A percentile compares a stretch with the other conserved stretches of the same genome.
phyloP scores from a whole-genome alignment of 352 stramenopile species.

The Globisporangium polare region DNA sequence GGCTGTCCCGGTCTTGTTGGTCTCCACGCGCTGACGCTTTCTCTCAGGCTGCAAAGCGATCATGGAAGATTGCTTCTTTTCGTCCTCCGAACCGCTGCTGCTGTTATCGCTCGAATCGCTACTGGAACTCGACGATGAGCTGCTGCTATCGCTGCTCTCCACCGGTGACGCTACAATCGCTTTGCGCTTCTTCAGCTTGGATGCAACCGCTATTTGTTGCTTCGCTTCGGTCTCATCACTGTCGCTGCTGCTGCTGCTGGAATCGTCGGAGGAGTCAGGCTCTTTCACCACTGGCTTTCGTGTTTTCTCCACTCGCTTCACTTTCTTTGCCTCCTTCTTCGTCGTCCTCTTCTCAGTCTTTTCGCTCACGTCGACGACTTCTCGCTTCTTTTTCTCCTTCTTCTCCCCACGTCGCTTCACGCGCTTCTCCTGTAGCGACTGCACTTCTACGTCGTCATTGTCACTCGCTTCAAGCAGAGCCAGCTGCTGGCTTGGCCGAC shows the following conservation, averaged over 20 bases:
- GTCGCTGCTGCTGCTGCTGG: slow-evolving; percentile 6
- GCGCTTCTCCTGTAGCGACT: neutral
- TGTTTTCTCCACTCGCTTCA: slow-evolving; percentile 10
- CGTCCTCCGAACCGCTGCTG: slow-evolving; percentile 20
- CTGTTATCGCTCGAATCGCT: slow-evolving; percentile 21
- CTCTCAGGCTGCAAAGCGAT: slow-evolving; percentile 15
- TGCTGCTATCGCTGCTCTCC: slow-evolving; percentile 4
- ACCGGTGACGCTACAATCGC: neutral
- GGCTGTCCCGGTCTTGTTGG: neutral
- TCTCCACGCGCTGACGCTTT: slow-evolving; percentile 14
- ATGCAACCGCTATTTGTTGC: neutral
- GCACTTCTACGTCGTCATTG: neutral
- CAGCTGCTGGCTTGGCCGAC: neutral
- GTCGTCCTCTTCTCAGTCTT: slow-evolving; percentile 11
- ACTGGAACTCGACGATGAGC: slow-evolving; percentile 10
- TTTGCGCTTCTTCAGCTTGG: slow-evolving; percentile 12
- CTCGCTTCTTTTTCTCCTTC: neutral
- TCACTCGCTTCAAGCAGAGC: neutral
- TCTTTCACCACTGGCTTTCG: slow-evolving; percentile 5
- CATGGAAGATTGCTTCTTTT: neutral
- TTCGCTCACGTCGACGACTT: neutral
- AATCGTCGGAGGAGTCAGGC: neutral
- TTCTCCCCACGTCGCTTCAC: neutral
- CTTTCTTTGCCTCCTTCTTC: slow-evolving; percentile 4
- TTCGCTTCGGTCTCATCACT: neutral